phyloP scores from a whole-genome alignment of 202 grass and related monocot species.

The Cymbopogon flexuosus region DNA sequence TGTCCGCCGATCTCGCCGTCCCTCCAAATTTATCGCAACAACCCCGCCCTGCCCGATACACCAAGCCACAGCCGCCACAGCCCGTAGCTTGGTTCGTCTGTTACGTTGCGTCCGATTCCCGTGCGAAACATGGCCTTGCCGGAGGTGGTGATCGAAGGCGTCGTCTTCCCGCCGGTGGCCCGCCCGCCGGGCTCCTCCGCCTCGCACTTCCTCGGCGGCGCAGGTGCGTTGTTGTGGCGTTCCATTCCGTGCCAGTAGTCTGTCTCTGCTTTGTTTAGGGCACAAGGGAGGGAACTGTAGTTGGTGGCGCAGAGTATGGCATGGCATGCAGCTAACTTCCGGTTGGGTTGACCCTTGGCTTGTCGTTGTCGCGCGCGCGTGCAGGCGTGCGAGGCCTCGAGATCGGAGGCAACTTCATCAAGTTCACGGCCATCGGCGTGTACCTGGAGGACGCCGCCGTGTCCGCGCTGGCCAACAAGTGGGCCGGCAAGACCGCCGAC shows the following conservation, averaged over 20 bases:
- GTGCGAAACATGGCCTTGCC: constrained; percentile 32
- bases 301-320: not conserved
- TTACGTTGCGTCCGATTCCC: not conserved
- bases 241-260: not conserved
- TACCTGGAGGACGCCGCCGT: constrained; percentile 67
- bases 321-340: no score
- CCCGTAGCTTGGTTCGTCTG: not conserved
- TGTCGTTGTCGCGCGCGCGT: not conserved
- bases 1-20: not conserved
- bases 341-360: not conserved
- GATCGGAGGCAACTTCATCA: constrained; percentile 69
- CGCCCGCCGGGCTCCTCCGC: constrained; percentile 41
- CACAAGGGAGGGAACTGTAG: no score
- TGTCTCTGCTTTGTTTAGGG: not conserved
- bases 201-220: constrained; percentile 66
- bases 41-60: not conserved
- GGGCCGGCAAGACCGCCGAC: constrained; percentile 53
- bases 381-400: constrained; percentile 67
- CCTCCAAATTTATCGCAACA: not conserved
- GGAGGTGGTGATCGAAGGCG: constrained; percentile 49
- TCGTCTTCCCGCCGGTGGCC: constrained; percentile 51
- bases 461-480: constrained; percentile 43
- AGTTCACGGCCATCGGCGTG: constrained; percentile 86
- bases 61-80: not conserved
- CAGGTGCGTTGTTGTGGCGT: constrained; percentile 29